A percentile compares a stretch with the other conserved stretches of the same genome.
Conservation (phyloP, 129 eudicot genomes). For the Centella asiatica region DNA sequence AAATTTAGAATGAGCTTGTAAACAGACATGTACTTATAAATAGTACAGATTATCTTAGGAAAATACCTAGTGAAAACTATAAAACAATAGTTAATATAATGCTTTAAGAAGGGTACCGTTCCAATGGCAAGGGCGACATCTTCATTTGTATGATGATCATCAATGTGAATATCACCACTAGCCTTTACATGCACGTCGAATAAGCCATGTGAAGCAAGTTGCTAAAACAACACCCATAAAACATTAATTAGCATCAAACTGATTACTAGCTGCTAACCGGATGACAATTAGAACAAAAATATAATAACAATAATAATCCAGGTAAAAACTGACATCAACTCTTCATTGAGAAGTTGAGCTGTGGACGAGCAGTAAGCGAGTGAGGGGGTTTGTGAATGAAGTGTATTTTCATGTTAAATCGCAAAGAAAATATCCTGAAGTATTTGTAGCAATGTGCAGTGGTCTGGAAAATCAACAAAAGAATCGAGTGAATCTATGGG, state of each 20-base stretch:
- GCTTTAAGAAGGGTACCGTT: conserved; percentile 45
- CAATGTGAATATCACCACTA: conserved; percentile 91
- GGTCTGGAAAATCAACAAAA: too few relatives aligned
- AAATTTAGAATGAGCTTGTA: too few relatives aligned
- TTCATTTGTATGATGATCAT: conserved; percentile 95
- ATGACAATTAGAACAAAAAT: too few relatives aligned
- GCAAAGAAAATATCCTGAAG: too few relatives aligned
- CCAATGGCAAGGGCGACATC: conserved; percentile 98
- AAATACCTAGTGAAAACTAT: background rate
- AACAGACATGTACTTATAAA: background rate
- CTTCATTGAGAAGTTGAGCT: background rate
- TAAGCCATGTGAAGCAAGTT: conserved; percentile 98
- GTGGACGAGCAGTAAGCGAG: background rate
- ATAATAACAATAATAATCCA: background rate
- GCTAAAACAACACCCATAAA: conserved; percentile 31
- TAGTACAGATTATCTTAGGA: background rate
- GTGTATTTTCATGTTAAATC: too few relatives aligned
- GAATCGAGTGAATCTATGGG: too few relatives aligned
- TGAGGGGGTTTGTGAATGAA: too few relatives aligned
- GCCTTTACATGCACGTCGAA: conserved; percentile 94
- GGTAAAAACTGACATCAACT: background rate
- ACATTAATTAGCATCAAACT: conserved; percentile 1
- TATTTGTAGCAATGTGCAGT: too few relatives aligned
- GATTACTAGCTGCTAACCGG: background rate
- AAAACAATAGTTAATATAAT: conserved; percentile 1